Conservation (phyloP, 176 grass and related monocot genomes). For the Carex cristatella region DNA sequence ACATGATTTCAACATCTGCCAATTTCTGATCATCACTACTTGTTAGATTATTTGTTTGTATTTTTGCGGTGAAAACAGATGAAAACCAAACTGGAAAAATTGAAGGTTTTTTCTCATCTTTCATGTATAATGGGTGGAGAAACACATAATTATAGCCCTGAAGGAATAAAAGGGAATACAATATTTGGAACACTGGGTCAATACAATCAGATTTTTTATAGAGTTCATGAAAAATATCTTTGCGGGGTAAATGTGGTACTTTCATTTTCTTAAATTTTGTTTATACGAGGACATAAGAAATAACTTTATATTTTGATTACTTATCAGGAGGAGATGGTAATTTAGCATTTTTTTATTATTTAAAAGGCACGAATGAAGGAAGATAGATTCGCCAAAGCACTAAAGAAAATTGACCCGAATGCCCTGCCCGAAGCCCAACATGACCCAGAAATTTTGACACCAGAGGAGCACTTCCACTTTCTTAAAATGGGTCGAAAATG, state of each 20-base stretch:
- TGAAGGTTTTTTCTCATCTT: not conserved
- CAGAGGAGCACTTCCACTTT: slow-evolving; percentile 92
- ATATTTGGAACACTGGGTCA: not conserved
- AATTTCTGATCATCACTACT: not conserved
- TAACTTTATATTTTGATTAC: not conserved
- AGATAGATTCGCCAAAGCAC: slow-evolving; percentile 52
- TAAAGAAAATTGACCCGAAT: slow-evolving; percentile 91
- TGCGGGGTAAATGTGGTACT: not conserved
- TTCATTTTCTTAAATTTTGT: not conserved
- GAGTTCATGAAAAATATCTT: too few relatives aligned
- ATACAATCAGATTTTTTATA: too few relatives aligned
- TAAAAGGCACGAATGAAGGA: slow-evolving; percentile 72
- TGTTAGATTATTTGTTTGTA: not conserved
- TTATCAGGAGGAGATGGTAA: not conserved
- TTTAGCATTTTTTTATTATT: not conserved
- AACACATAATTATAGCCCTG: too few relatives aligned
- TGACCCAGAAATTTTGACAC: slow-evolving; percentile 83
- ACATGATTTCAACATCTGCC: not conserved
- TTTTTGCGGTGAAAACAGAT: not conserved
- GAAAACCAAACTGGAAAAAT: not conserved
- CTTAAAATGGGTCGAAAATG: slow-evolving; percentile 91
- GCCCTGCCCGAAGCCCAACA: slow-evolving; percentile 59
- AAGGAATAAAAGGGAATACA: not conserved
- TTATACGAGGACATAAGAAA: not conserved
- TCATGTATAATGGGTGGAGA: too few relatives aligned